phyloP scores from a whole-genome alignment of 2,329 filamentous ascomycete species.

The Basipetospora sp. region DNA sequence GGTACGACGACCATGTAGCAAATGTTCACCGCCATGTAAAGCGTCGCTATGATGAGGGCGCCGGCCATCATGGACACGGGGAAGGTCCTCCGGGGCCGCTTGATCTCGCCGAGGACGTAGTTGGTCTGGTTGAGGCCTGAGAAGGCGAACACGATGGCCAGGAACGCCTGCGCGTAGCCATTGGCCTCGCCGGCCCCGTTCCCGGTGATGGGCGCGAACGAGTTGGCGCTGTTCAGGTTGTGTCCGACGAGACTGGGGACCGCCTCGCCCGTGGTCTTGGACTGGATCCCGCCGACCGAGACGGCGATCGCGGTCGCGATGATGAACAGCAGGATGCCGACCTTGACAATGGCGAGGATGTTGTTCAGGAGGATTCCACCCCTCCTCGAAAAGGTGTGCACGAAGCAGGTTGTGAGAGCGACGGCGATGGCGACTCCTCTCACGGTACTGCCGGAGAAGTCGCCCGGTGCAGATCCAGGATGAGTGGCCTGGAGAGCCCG shows the following conservation, averaged over 20 bases:
- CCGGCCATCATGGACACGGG: constrained; percentile 18
- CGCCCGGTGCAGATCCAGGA: not conserved
- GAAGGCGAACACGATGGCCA: constrained; percentile 28
- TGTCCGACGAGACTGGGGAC: constrained; percentile 7
- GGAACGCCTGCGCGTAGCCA: constrained; percentile 24
- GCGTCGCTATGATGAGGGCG: constrained; percentile 15
- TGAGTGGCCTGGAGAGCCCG: constrained; percentile 20
- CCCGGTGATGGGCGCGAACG: not conserved
- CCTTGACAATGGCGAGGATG: constrained; percentile 32
- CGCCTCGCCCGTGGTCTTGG: constrained; percentile 11
- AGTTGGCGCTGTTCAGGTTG: constrained; percentile 12
- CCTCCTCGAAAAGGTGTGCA: constrained; percentile 32
- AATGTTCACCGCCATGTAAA: constrained; percentile 24
- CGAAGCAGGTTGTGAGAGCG: constrained; percentile 27
- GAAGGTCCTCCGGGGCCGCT: constrained; percentile 18
- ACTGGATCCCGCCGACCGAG: constrained; percentile 14
- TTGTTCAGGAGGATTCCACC: constrained; percentile 38
- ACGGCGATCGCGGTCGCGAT: constrained; percentile 20
- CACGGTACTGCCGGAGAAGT: constrained; percentile 17
- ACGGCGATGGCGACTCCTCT: constrained; percentile 32
- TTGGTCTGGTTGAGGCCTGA: constrained; percentile 24
- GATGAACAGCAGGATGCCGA: constrained; percentile 31
- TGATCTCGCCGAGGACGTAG: constrained; percentile 21
- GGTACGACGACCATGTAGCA: constrained; percentile 26
- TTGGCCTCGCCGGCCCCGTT: constrained; percentile 14